Evolutionary conservation across 768 basidiomycete genomes (phyloP).

Genomic region (Podaxis sp.): DNA sequence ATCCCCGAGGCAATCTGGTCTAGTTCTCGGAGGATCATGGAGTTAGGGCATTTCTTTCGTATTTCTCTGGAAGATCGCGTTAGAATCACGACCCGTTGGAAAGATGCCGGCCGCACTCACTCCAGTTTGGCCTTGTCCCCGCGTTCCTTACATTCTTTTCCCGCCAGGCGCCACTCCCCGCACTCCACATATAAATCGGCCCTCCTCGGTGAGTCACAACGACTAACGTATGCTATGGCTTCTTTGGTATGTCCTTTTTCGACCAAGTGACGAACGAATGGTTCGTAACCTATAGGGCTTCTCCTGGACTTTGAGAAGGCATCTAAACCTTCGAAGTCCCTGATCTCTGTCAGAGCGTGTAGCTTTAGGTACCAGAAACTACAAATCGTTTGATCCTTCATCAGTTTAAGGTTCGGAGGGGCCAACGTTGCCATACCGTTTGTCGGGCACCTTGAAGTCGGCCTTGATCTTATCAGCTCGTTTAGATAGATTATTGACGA

Average conservation of each 20-base stretch:
- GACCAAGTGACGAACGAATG: slow-evolving; percentile 80
- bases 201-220: slow-evolving; percentile 81
- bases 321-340: slow-evolving; percentile 88
- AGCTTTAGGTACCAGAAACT: slow-evolving; percentile 97
- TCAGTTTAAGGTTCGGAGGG: neutral
- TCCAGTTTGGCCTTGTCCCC: slow-evolving; percentile 82
- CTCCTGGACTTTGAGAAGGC: slow-evolving; percentile 83
- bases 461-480: slow-evolving; percentile 84
- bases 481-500: slow-evolving; percentile 80
- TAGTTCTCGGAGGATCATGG: slow-evolving; percentile 76
- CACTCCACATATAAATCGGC: slow-evolving; percentile 89
- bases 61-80: slow-evolving; percentile 52
- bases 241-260: slow-evolving; percentile 74
- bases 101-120: slow-evolving; percentile 49
- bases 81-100: neutral
- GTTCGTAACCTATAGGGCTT: slow-evolving; percentile 95
- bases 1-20: slow-evolving; percentile 63
- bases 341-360: slow-evolving; percentile 71
- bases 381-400: neutral
- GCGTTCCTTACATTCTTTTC: slow-evolving; percentile 85
- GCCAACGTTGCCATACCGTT: slow-evolving; percentile 55
- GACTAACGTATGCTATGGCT: slow-evolving; percentile 73
- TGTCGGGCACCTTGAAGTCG: slow-evolving; percentile 95
- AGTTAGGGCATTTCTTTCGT: slow-evolving; percentile 74
- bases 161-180: slow-evolving; percentile 88